These are phyloP conservation scores for Colletotrichum magnum DNA, from an alignment of 2,329 filamentous ascomycete species.

Conservation along the genomic window DNA sequence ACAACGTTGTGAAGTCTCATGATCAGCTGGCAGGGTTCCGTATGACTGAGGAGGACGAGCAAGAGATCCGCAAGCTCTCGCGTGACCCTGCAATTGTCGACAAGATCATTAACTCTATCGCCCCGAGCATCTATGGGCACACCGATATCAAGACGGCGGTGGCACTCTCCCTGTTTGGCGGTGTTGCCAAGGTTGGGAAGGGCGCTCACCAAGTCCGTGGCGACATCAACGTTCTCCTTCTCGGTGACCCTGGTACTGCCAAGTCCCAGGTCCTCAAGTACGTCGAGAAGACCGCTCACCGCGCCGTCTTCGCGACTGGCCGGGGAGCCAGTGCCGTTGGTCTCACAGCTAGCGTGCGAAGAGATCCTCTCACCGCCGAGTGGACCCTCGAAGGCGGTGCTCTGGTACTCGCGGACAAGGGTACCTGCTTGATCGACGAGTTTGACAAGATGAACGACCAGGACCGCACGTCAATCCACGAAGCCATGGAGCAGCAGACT, in stretches of 20 bases:
- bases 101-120: conserved; percentile 92
- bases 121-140: conserved; percentile 97
- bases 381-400: conserved; percentile 98
- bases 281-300: conserved; percentile 95
- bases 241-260: conserved; percentile 97
- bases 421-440: conserved; percentile 96
- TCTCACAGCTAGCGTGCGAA: conserved; percentile 95
- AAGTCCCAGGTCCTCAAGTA: conserved; percentile 99
- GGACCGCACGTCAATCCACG: conserved; percentile 97
- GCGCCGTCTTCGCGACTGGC: conserved; percentile 96
- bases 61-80: conserved; percentile 87
- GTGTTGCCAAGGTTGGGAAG: conserved; percentile 91
- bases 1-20: conserved; percentile 96
- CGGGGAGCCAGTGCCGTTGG: conserved; percentile 97
- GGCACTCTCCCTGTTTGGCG: conserved; percentile 93
- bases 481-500: conserved; percentile 99
- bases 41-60: conserved; percentile 94
- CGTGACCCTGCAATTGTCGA: conserved; percentile 93
- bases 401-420: conserved; percentile 92
- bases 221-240: conserved; percentile 96
- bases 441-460: conserved; percentile 99
- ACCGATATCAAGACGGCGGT: conserved; percentile 97
- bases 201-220: conserved; percentile 93
- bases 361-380: conserved; percentile 94
- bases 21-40: conserved; percentile 98